A percentile compares a stretch with the other conserved stretches of the same genome.
phyloP scores from a whole-genome alignment of 2,329 filamentous ascomycete species.

The Triangularia setosa region DNA sequence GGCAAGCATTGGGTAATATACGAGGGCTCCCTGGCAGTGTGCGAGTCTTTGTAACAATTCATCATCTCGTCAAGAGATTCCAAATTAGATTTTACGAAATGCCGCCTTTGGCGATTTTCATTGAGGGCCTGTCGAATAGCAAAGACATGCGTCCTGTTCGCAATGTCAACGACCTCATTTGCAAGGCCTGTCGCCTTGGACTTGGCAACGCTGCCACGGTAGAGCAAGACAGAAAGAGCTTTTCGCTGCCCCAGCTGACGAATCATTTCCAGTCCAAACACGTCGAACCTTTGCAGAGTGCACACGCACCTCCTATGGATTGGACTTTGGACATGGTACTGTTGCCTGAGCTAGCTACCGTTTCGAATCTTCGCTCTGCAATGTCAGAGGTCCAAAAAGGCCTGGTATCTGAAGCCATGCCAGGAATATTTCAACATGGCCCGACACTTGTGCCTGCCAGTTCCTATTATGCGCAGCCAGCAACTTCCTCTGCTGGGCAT shows the following conservation, averaged over 20 bases:
- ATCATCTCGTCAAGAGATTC: conserved; percentile 58
- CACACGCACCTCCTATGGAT: conserved; percentile 30
- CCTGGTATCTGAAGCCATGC: conserved; percentile 39
- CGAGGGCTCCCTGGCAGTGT: conserved; percentile 59
- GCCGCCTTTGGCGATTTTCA: conserved; percentile 56
- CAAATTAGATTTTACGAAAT: conserved; percentile 53
- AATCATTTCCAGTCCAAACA: conserved; percentile 52
- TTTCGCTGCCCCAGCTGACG: conserved; percentile 57
- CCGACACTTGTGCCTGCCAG: neutral
- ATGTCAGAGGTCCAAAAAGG: conserved; percentile 33
- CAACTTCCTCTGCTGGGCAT: neutral
- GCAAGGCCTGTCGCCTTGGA: conserved; percentile 48
- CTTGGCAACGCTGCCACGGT: conserved; percentile 29
- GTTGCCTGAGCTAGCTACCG: conserved; percentile 33
- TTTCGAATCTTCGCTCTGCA: conserved; percentile 30
- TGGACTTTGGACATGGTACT: conserved; percentile 48
- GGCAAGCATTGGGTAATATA: conserved; percentile 57
- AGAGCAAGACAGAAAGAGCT: conserved; percentile 38
- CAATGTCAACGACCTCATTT: conserved; percentile 50
- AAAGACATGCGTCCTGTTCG: conserved; percentile 55
- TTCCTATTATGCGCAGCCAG: neutral
- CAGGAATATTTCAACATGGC: conserved; percentile 29
- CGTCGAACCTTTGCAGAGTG: conserved; percentile 28
- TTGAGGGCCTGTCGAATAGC: conserved; percentile 53
- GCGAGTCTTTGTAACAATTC: conserved; percentile 59